phyloP scores from a whole-genome alignment of 176 grass and related monocot genomes.

The Zizania latifolia region DNA sequence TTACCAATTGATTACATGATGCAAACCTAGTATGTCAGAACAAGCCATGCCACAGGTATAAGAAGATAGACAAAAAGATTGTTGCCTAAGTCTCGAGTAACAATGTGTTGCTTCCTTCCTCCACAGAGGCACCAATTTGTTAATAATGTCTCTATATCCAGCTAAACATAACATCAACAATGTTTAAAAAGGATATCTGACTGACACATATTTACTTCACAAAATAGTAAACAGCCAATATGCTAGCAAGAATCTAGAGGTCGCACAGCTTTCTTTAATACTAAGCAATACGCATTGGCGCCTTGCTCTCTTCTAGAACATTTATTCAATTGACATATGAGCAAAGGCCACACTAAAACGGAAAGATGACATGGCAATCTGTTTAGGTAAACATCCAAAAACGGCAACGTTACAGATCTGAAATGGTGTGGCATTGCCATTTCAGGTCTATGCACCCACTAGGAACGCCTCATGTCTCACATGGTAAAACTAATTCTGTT shows the following conservation, averaged over 20 bases:
- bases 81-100: neutral
- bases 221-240: neutral
- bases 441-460: neutral
- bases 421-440: neutral
- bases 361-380: constrained; percentile 1
- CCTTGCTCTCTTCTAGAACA: neutral
- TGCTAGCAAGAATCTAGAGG: neutral
- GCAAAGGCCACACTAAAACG: neutral
- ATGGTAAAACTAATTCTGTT: neutral
- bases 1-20: no score
- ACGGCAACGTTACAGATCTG: neutral
- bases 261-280: neutral
- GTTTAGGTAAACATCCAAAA: neutral
- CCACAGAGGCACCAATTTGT: neutral
- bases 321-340: neutral
- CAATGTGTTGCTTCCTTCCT: neutral
- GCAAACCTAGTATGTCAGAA: no score
- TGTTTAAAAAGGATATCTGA: neutral
- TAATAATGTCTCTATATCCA: neutral
- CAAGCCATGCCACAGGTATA: no score
- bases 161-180: neutral
- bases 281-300: neutral
- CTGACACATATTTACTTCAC: neutral
- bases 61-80: neutral
- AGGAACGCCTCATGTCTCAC: no score